Percentiles rank a stretch among this genome's conserved stretches.
Evolutionary conservation across 495 filamentous ascomycete species (phyloP).

Genomic region (Clavariopsis aquatica): DNA sequence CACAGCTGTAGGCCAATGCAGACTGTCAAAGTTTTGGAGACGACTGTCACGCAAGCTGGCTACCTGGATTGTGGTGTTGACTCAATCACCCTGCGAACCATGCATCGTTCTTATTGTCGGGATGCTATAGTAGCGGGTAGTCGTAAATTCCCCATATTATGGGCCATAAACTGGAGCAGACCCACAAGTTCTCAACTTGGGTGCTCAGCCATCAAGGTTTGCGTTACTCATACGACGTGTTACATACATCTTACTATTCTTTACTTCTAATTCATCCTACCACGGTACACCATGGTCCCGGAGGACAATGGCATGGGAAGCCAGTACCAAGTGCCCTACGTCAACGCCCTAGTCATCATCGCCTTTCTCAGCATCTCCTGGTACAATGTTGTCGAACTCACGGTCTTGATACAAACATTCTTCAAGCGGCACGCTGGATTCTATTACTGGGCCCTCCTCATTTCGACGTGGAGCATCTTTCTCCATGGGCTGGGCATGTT

Average conservation of each 20-base stretch:
- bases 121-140: not conserved
- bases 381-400: constrained; percentile 30
- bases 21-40: not conserved
- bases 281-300: not conserved
- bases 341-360: constrained; percentile 13
- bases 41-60: not conserved
- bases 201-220: not conserved
- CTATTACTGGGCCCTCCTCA: constrained; percentile 28
- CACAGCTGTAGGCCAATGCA: not conserved
- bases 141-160: not conserved
- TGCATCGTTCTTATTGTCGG: not conserved
- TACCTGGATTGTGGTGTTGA: not conserved
- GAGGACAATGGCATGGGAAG: constrained; percentile 10
- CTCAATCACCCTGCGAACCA: not conserved
- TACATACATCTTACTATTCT: not conserved
- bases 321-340: constrained; percentile 9
- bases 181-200: not conserved
- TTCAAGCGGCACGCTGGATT: constrained; percentile 32
- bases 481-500: constrained; percentile 23
- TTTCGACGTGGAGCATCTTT: constrained; percentile 29
- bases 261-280: not conserved
- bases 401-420: constrained; percentile 20
- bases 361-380: constrained; percentile 11
- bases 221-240: not conserved
- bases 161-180: not conserved